Evolutionary conservation across 75 land plant species (phyloP).

Genomic region (Selaginella tamariscina): DNA sequence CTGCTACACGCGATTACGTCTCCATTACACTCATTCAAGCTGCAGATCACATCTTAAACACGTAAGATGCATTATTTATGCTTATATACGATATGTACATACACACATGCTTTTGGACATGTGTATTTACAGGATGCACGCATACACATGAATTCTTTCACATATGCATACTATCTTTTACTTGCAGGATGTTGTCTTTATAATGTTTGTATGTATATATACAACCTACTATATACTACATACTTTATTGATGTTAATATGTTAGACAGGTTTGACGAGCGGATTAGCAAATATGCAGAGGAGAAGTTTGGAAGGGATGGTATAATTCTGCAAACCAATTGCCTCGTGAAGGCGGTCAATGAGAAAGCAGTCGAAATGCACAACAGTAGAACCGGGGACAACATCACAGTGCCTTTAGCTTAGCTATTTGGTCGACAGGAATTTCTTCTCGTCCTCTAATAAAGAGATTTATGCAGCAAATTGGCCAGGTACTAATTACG

Average conservation of each 20-base stretch:
- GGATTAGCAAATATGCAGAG: constrained; percentile 80
- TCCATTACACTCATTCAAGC: constrained; percentile 66
- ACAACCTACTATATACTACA: no score
- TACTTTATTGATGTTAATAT: not conserved
- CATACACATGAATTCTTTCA: no score
- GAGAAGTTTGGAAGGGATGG: constrained; percentile 87
- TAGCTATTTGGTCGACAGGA: constrained; percentile 87
- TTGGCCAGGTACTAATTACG: constrained; percentile 74
- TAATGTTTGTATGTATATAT: no score
- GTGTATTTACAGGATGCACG: no score
- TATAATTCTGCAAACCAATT: constrained; percentile 59
- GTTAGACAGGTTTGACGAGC: constrained; percentile 60
- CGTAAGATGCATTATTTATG: constrained; percentile 32
- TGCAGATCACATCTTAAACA: constrained; percentile 79
- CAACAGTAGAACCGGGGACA: constrained; percentile 20
- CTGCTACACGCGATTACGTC: constrained; percentile 36
- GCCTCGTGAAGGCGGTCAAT: constrained; percentile 48
- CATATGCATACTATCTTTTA: no score
- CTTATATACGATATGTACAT: not conserved
- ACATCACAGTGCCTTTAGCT: constrained; percentile 54
- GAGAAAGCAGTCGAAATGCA: constrained; percentile 41
- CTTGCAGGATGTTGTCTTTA: no score
- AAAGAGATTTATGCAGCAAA: constrained; percentile 63
- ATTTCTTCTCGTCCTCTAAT: constrained; percentile 78
- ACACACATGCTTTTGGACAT: no score